Conservation (phyloP, 169 alveolate species). For the Cryptosporidium sp. region DNA sequence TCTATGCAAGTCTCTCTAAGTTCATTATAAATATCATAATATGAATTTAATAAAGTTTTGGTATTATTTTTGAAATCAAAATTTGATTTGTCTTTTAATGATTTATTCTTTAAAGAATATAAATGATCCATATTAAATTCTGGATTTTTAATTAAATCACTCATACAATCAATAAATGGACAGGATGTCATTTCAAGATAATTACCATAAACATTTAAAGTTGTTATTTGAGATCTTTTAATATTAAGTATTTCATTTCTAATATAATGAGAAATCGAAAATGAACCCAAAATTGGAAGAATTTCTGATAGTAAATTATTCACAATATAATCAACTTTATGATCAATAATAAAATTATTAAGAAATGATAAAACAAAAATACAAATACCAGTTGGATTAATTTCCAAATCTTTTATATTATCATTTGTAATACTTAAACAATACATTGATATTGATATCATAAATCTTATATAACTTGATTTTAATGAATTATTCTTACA, state of each 20-base stretch:
- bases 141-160: background rate
- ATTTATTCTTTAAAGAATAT: background rate
- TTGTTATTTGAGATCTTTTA: slow-evolving; percentile 67
- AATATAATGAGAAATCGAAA: slow-evolving; percentile 37
- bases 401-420: background rate
- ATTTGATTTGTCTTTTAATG: background rate
- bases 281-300: slow-evolving; percentile 47
- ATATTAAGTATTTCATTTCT: slow-evolving; percentile 20
- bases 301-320: slow-evolving; percentile 47
- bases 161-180: slow-evolving; percentile 33
- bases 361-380: slow-evolving; percentile 19
- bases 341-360: slow-evolving; percentile 15
- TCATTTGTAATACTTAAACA: slow-evolving; percentile 40
- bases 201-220: slow-evolving; percentile 49
- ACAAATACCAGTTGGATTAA: background rate
- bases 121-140: background rate
- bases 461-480: slow-evolving; percentile 23
- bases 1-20: slow-evolving; percentile 61
- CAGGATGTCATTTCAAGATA: slow-evolving; percentile 39
- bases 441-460: slow-evolving; percentile 53
- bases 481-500: background rate
- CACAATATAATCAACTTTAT: background rate
- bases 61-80: background rate
- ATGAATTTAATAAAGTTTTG: slow-evolving; percentile 10
- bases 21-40: slow-evolving; percentile 36